Evolutionary conservation across 2,329 filamentous ascomycete species (phyloP).

Genomic region (Bertia moriformis): DNA sequence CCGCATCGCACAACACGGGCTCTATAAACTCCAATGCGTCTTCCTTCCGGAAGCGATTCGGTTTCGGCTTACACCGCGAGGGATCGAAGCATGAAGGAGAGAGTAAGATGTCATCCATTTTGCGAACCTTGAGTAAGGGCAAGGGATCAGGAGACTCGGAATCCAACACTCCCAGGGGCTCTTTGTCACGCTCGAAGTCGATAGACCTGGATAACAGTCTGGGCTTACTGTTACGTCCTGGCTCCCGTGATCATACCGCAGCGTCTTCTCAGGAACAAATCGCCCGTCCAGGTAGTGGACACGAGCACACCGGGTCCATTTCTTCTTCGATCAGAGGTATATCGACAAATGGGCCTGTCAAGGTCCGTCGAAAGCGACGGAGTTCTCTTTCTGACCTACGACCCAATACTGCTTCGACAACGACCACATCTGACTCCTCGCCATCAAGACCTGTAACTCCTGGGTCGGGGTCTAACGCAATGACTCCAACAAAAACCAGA

Average conservation of each 20-base stretch:
- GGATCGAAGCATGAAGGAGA: constrained; percentile 27
- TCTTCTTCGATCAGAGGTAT: neutral
- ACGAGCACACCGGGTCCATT: neutral
- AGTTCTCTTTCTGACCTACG: neutral
- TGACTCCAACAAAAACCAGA: neutral
- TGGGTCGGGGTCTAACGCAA: neutral
- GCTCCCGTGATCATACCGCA: constrained; percentile 37
- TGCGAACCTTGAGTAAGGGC: constrained; percentile 74
- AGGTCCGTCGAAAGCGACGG: neutral
- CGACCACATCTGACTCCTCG: neutral
- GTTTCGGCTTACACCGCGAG: constrained; percentile 41
- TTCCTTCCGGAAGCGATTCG: constrained; percentile 71
- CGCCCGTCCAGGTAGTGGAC: constrained; percentile 10
- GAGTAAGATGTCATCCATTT: constrained; percentile 62
- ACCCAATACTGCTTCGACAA: neutral
- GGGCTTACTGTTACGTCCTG: constrained; percentile 22
- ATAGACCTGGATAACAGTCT: constrained; percentile 49
- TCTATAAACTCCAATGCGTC: constrained; percentile 77
- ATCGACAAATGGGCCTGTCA: neutral
- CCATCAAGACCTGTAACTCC: neutral
- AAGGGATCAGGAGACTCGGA: constrained; percentile 34
- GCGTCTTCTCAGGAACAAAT: constrained; percentile 28
- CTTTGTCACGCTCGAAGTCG: constrained; percentile 58
- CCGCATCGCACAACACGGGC: constrained; percentile 45
- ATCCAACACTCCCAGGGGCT: constrained; percentile 51